phyloP scores from a whole-genome alignment of 257 asterid species.

The Phtheirospermum japonicum region DNA sequence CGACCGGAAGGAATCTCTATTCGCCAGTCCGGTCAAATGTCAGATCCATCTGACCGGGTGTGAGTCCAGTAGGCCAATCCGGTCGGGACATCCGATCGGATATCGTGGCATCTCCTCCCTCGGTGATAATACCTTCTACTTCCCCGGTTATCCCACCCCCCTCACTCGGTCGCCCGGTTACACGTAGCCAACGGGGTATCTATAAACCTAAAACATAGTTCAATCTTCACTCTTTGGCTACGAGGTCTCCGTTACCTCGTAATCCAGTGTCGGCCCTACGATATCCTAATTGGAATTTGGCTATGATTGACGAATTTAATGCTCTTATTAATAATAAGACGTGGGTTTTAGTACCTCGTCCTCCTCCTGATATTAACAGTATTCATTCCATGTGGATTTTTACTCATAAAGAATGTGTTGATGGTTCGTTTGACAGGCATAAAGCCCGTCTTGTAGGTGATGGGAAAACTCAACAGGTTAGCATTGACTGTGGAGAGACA shows the following conservation, averaged over 20 bases:
- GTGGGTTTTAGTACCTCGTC: not conserved
- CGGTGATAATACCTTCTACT: no score
- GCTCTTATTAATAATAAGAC: not conserved
- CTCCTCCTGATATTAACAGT: no score
- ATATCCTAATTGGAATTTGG: not conserved
- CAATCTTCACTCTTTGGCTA: not conserved
- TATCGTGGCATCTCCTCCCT: no score
- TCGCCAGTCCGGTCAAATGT: no score
- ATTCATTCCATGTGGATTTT: not conserved
- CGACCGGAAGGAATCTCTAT: no score
- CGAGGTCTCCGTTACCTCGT: not conserved
- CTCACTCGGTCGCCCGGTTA: not conserved
- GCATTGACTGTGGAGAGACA: not conserved
- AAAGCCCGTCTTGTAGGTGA: not conserved
- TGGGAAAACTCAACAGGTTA: not conserved
- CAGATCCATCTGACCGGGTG: no score
- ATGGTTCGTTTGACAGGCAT: not conserved
- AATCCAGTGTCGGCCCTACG: not conserved
- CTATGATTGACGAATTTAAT: not conserved
- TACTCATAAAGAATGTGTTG: not conserved
- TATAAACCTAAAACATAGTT: not conserved
- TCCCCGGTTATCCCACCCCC: no score
- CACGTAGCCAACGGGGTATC: not conserved
- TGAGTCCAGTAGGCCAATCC: no score
- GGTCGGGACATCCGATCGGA: no score